Evolutionary conservation across 1,284 basidiomycete species (phyloP), one percentile per base, ranked within the genome.

Genomic region (Sporisorium graminicola): DNA sequence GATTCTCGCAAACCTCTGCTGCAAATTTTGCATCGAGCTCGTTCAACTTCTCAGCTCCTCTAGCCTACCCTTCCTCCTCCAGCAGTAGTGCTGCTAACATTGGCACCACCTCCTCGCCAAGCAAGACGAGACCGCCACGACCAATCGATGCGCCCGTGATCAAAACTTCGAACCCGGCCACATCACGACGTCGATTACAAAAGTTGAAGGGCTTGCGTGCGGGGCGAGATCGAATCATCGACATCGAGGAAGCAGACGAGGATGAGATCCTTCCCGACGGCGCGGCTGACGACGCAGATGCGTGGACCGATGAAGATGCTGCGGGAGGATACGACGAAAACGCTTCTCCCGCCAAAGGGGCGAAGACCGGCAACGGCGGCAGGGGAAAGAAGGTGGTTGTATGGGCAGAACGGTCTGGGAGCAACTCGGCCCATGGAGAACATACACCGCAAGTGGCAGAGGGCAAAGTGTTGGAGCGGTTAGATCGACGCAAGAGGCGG

Each of bases 241-340:
- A 66, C 14, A 56, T 64, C 20, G 53, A 60, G n/a, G 53, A 57
- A 3, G 55, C 51, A 5, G 50, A 43, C n/a, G 40, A 66, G 8
- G 61, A 65, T 14, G 65, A 61, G 12, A 55, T 60, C 44, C 14
- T 61, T 9, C 29, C 24, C 0, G 43, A 44, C 18, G 42, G 54
- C 3, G 56, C 22, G 9, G 47, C n/a, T 6, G 58, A 35, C n/a
- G 59, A 68, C 13, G 42, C 42, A 12, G 62, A 64, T 46, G 72
- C 62, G 2, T 75, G 73, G 73, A 75, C 73, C 2, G 73, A 75
- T 33, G 73, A 75, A n/a, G 73, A 75, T 35, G 33, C 7, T 35
- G 33, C 33, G 3, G 33, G 33, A 35, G 44, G 22, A n/a, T 14
- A 16, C 42, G 27, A 31, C n/a, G 29, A 47, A 22, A 54, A 54